Evolutionary conservation across 1,139 yeast genomes (phyloP).

Genomic region (Taiozyma sp.): DNA sequence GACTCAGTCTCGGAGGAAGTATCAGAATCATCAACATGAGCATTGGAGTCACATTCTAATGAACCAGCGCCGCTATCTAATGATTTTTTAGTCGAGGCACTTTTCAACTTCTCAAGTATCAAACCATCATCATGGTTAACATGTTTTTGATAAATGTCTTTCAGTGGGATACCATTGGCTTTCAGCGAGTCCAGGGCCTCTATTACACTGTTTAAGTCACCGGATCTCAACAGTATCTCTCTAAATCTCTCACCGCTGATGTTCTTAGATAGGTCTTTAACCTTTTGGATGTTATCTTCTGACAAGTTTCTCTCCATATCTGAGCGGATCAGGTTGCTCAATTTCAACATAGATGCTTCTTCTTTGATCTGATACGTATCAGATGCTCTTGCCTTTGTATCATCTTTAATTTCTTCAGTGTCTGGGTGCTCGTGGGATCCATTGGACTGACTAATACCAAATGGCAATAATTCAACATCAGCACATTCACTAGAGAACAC

Average conservation of each 20-base stretch:
- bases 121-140: slow-evolving; percentile 2
- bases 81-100: background rate
- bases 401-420: slow-evolving; percentile 13
- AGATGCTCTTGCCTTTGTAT: slow-evolving; percentile 13
- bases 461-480: slow-evolving; percentile 31
- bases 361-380: slow-evolving; percentile 16
- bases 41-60: slow-evolving; percentile 8
- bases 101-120: slow-evolving; percentile 17
- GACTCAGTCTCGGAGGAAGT: slow-evolving; percentile 39
- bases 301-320: slow-evolving; percentile 5
- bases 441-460: slow-evolving; percentile 18
- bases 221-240: slow-evolving; percentile 42
- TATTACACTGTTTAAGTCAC: slow-evolving; percentile 51
- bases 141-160: slow-evolving; percentile 37
- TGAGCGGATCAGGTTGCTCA: slow-evolving; percentile 13
- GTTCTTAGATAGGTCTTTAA: slow-evolving; percentile 16
- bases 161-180: slow-evolving; percentile 46
- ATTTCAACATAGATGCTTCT: slow-evolving; percentile 20
- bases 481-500: slow-evolving; percentile 26
- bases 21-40: slow-evolving; percentile 24
- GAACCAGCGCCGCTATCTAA: background rate
- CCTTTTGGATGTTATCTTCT: slow-evolving; percentile 7
- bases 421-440: slow-evolving; percentile 12
- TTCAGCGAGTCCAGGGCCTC: slow-evolving; percentile 46
- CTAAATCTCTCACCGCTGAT: slow-evolving; percentile 51